Evolutionary conservation across 73 alveolate species (phyloP).

Genomic region (Paramecium octaurelia): DNA sequence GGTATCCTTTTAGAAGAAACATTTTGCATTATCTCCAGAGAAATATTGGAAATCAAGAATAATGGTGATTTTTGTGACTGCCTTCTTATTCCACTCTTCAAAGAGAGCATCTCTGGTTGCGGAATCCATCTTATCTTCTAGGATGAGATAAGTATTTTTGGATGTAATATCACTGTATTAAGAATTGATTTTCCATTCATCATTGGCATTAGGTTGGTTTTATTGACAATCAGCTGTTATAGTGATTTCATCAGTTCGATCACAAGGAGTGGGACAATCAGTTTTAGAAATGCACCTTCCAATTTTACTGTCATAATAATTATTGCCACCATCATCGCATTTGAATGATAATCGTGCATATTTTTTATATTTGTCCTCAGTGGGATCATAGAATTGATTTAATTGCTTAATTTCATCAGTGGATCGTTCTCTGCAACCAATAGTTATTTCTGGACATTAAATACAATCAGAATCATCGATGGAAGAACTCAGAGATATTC

Average conservation of each 20-base stretch:
- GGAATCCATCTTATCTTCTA: background rate
- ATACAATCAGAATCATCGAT: conserved; percentile 26
- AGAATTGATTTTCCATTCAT: background rate
- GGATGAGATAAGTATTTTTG: background rate
- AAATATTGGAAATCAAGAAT: background rate
- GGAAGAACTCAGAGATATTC: background rate
- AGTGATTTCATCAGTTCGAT: background rate
- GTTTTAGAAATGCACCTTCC: background rate
- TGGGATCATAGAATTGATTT: background rate
- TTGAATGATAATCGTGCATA: background rate
- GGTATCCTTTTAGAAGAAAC: conserved; percentile 23
- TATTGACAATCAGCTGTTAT: background rate
- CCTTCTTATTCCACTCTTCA: background rate
- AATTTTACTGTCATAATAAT: background rate
- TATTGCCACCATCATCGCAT: background rate
- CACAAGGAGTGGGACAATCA: background rate
- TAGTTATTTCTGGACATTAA: background rate
- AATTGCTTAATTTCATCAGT: background rate
- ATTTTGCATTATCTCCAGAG: background rate
- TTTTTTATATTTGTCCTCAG: background rate
- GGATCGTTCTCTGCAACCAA: conserved; percentile 23
- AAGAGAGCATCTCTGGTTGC: background rate
- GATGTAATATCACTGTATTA: background rate
- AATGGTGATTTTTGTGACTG: background rate
- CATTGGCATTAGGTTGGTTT: background rate